Percentiles rank a stretch among this genome's conserved stretches.
These are phyloP conservation scores for Ogataea thermomethanolica DNA, from an alignment of 805 yeast genomes.

Conservation along the genomic window DNA sequence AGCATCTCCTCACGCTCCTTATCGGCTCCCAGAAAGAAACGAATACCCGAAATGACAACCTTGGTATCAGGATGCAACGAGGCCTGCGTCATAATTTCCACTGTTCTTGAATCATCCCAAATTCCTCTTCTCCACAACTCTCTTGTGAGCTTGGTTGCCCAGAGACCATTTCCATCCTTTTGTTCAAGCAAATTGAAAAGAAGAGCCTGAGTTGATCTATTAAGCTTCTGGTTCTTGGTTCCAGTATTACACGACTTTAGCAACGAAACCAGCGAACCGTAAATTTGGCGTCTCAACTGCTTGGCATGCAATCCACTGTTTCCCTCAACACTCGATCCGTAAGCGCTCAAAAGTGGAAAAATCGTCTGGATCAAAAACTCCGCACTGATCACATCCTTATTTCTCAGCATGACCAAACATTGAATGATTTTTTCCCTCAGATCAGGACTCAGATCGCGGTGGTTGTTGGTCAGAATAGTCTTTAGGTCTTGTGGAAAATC, in stretches of 20 bases:
- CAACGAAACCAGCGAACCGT: slow-evolving; percentile 70
- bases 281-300: slow-evolving; percentile 77
- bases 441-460: slow-evolving; percentile 77
- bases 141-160: slow-evolving; percentile 95
- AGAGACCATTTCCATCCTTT: slow-evolving; percentile 72
- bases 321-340: slow-evolving; percentile 48
- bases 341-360: slow-evolving; percentile 78
- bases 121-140: slow-evolving; percentile 97
- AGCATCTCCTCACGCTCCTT: slow-evolving; percentile 84
- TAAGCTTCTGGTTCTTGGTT: slow-evolving; percentile 85
- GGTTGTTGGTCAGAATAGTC: slow-evolving; percentile 65
- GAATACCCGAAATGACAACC: slow-evolving; percentile 85
- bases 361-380: slow-evolving; percentile 81
- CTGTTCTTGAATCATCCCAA: slow-evolving; percentile 96
- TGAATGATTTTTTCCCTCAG: slow-evolving; percentile 89
- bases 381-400: slow-evolving; percentile 73
- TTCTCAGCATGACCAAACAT: slow-evolving; percentile 84
- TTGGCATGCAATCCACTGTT: slow-evolving; percentile 65
- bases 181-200: slow-evolving; percentile 83
- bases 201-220: slow-evolving; percentile 86
- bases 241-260: slow-evolving; percentile 83
- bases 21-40: slow-evolving; percentile 92
- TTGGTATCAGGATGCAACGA: slow-evolving; percentile 84
- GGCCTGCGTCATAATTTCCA: slow-evolving; percentile 97
- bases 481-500: slow-evolving; percentile 80